Conservation (phyloP, 2,329 filamentous ascomycete species). For the Pseudopithomyces chartarum region DNA sequence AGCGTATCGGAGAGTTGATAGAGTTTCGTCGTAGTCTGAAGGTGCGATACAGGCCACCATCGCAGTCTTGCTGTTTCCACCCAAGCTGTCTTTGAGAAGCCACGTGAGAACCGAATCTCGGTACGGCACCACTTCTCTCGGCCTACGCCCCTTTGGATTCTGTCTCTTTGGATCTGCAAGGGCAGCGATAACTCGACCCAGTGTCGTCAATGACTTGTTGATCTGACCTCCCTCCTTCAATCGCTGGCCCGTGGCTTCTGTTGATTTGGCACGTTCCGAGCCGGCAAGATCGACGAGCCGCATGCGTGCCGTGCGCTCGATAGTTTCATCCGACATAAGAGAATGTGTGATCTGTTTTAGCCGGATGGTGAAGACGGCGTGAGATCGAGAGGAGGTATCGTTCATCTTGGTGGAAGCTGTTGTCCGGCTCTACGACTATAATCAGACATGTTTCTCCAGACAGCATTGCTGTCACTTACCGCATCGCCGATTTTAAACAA, state of each 20-base stretch:
- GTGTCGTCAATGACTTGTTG: constrained; percentile 96
- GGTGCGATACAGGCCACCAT: constrained; percentile 99
- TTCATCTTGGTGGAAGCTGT: constrained; percentile 98
- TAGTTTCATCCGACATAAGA: constrained; percentile 95
- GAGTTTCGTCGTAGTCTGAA: constrained; percentile 94
- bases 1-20: constrained; percentile 94
- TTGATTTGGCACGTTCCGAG: constrained; percentile 92
- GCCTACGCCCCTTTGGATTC: constrained; percentile 45
- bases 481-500: constrained; percentile 89
- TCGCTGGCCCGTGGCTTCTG: constrained; percentile 88
- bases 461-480: constrained; percentile 23
- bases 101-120: constrained; percentile 83
- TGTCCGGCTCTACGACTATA: constrained; percentile 67
- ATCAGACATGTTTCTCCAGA: constrained; percentile 10
- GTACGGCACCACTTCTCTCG: constrained; percentile 79
- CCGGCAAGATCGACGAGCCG: constrained; percentile 93
- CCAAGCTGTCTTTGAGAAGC: constrained; percentile 93
- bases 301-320: constrained; percentile 91
- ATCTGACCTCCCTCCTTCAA: constrained; percentile 96
- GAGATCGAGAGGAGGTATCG: constrained; percentile 93
- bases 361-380: constrained; percentile 97
- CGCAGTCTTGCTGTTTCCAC: constrained; percentile 96
- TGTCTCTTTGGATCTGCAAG: constrained; percentile 71
- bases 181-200: constrained; percentile 93
- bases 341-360: constrained; percentile 98